Conservation (phyloP, 345 rosid species). For the Euphorbia lathyris region DNA sequence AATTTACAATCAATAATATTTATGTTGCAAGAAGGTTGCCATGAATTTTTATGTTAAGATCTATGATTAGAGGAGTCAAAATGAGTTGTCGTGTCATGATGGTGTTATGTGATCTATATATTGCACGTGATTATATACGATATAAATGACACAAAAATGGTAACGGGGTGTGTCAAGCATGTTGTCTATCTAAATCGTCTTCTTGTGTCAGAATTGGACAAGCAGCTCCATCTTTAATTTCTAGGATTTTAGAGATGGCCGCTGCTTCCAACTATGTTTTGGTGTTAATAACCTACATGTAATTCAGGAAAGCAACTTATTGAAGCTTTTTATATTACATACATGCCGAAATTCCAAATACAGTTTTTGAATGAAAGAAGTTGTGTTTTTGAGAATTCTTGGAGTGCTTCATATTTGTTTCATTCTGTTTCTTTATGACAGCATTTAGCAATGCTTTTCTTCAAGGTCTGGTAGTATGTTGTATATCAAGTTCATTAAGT, state of each 20-base stretch:
- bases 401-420: not conserved
- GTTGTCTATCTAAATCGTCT: no score
- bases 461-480: no score
- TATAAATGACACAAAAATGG: no score
- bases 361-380: not conserved
- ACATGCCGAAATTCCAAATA: not conserved
- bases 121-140: no score
- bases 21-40: not conserved
- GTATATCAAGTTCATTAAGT: not conserved
- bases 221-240: no score
- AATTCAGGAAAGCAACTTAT: not conserved
- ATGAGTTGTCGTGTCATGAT: no score
- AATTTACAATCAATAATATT: not conserved
- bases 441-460: not conserved
- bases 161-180: no score
- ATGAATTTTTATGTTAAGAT: not conserved
- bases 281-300: not conserved
- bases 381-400: not conserved
- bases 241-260: not conserved
- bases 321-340: not conserved
- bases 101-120: no score
- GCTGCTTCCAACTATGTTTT: not conserved
- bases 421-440: not conserved
- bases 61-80: no score
- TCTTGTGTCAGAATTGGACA: no score